phyloP scores from a whole-genome alignment of 106 monocot species.

The Ottelia alismoides region DNA sequence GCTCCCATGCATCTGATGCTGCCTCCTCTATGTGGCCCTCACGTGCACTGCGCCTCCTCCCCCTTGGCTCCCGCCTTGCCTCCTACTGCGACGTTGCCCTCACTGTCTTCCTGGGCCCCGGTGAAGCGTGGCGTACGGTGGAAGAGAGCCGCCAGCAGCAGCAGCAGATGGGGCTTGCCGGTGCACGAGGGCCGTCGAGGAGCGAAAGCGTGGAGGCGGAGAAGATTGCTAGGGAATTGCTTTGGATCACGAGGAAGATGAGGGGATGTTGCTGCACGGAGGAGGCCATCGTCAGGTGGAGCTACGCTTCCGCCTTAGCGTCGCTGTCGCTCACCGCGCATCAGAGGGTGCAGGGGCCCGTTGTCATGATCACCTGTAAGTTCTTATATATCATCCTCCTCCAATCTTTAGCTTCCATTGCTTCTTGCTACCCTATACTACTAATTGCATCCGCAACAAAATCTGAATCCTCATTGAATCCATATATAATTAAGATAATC shows the following conservation, averaged over 20 bases:
- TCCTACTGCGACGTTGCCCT: constrained; percentile 13
- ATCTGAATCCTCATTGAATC: too few relatives aligned
- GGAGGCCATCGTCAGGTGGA: constrained; percentile 32
- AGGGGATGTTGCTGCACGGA: constrained; percentile 10
- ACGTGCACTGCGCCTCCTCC: constrained; percentile 25
- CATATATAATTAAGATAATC: too few relatives aligned
- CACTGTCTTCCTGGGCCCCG: neutral
- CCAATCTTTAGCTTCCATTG: neutral
- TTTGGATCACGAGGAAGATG: constrained; percentile 44
- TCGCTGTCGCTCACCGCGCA: constrained; percentile 26
- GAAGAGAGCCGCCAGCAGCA: neutral
- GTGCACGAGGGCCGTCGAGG: constrained; percentile 31
- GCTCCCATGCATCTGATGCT: constrained; percentile 4
- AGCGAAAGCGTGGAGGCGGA: constrained; percentile 13
- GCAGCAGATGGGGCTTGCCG: constrained; percentile 10
- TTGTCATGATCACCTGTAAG: constrained; percentile 33
- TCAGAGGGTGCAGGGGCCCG: constrained; percentile 34
- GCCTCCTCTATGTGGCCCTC: constrained; percentile 20
- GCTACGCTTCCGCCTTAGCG: constrained; percentile 21
- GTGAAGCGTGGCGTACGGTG: neutral
- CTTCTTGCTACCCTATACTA: neutral
- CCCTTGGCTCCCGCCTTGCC: constrained; percentile 23
- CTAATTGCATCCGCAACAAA: too few relatives aligned
- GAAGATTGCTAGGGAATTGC: constrained; percentile 17
- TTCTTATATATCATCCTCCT: neutral